A percentile compares a stretch with the other conserved stretches of the same genome.
These are phyloP conservation scores for Anastatica hierochuntica DNA, from an alignment of 345 rosid species.

Conservation along the genomic window DNA sequence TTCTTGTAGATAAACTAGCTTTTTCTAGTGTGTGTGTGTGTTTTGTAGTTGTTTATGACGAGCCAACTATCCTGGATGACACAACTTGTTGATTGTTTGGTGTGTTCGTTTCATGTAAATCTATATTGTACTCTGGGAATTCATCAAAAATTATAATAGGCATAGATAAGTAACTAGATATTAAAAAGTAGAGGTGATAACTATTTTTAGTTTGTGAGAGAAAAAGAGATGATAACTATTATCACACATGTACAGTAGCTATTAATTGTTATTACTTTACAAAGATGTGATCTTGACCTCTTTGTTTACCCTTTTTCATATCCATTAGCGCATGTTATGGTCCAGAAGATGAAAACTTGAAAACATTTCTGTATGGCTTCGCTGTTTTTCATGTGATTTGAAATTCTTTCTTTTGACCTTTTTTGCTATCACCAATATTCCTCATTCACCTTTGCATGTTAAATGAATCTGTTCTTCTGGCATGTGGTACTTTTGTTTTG, in stretches of 20 bases:
- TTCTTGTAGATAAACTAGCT: conserved; percentile 1
- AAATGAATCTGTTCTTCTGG: conserved; percentile 9
- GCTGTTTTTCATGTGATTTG: not conserved
- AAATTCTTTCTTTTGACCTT: not conserved
- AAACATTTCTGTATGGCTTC: not conserved
- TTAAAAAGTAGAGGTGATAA: not conserved
- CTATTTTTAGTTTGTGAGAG: not conserved
- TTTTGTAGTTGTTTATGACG: not conserved
- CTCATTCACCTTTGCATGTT: conserved; percentile 1
- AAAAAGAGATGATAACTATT: not conserved
- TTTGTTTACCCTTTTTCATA: not conserved
- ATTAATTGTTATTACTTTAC: not conserved
- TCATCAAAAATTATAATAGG: no score
- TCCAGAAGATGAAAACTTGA: not conserved
- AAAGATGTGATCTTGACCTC: not conserved
- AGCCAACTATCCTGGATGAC: not conserved
- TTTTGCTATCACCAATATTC: not conserved
- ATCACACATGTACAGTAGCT: not conserved
- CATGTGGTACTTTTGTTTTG: not conserved
- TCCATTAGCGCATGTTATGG: not conserved
- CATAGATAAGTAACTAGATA: not conserved
- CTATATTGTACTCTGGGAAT: not conserved
- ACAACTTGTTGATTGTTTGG: not conserved
- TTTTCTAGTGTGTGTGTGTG: not conserved
- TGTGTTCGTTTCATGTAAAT: conserved; percentile 2